Conservation (phyloP, 169 alveolate genomes). For the Eimeria sp. region DNA sequence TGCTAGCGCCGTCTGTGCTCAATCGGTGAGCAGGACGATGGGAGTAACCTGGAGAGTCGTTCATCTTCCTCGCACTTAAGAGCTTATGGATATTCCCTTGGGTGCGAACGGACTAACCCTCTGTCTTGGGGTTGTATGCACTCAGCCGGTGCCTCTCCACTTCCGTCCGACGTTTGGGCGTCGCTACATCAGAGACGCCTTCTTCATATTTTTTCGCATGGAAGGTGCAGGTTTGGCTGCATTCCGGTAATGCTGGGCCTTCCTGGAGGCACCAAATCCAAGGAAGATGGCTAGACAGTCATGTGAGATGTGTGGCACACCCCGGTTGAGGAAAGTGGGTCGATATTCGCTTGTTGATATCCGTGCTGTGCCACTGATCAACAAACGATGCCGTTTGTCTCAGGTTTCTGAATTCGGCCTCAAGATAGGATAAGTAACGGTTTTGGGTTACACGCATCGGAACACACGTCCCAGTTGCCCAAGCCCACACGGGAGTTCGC, state of each 20-base stretch:
- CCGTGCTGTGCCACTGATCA: neutral
- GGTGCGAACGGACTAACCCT: neutral
- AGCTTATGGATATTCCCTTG: neutral
- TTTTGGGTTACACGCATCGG: neutral
- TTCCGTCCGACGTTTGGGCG: neutral
- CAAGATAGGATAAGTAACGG: neutral
- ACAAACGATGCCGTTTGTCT: neutral
- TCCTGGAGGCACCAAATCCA: neutral
- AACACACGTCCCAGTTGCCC: neutral
- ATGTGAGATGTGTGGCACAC: neutral
- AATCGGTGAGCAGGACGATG: neutral
- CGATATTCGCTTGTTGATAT: neutral
- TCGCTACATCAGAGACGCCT: neutral
- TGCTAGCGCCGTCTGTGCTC: conserved; percentile 2
- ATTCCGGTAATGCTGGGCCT: neutral
- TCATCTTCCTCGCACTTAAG: conserved; percentile 7
- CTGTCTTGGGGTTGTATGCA: neutral
- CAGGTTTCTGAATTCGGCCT: neutral
- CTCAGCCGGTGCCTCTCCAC: neutral
- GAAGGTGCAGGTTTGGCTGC: neutral
- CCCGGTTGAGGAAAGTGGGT: neutral
- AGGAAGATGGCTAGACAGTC: neutral
- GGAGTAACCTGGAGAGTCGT: neutral
- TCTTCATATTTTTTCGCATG: neutral
- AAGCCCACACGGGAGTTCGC: too few relatives aligned